Base-by-base conservation (phyloP, 306 rosid genomes). In the Vigna unguiculata region DNA sequence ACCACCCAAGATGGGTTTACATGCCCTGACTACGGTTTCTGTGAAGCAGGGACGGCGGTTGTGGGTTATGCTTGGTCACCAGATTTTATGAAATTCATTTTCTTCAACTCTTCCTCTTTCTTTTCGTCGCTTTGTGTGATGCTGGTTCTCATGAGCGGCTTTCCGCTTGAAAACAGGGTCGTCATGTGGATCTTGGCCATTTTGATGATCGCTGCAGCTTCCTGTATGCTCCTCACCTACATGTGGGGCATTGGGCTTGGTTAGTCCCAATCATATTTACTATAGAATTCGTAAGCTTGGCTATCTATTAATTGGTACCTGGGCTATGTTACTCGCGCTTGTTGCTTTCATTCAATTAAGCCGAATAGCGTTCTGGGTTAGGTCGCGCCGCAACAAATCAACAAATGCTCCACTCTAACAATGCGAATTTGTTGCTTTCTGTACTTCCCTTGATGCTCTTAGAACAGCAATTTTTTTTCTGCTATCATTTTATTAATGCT, bases 21-120 rank as follows among this genome's bases (percentile, higher is more conserved):
- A 0, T 84, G 87, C 62, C 4, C 13, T 3, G 0, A 21, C 0
- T 8, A 71, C 1, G 45, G 79, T 34, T 40, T 46, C 6, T 87
- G 87, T 41, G 41, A 57, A 8, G 88, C 88, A 0, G 85, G 86
- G 34, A 87, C 86, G 0, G 74, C 83, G 3, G 77, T 82, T 25
- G 20, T 76, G 2, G 80, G 77, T 4, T 67, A 76, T 43, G 32
- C 1, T 7, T 67, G 48, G 73, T 17, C 74, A 0, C 11, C 71
- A 4, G 75, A 69, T 0, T 84, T 38, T 73, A 3, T 62, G 0
- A 34, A 3, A 0, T 84, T 87, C 64, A 6, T 80, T 7, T 24
- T 19, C 46, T 52, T 41, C 41, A 80, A 87, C 62, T 43, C 85
- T 17, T 1, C 47, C 8, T 73, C 86, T 16, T 84, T 87, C 72